These are phyloP conservation scores for Elsinoe necatrix DNA, from an alignment of 2,329 filamentous ascomycete species.

Conservation along the genomic window DNA sequence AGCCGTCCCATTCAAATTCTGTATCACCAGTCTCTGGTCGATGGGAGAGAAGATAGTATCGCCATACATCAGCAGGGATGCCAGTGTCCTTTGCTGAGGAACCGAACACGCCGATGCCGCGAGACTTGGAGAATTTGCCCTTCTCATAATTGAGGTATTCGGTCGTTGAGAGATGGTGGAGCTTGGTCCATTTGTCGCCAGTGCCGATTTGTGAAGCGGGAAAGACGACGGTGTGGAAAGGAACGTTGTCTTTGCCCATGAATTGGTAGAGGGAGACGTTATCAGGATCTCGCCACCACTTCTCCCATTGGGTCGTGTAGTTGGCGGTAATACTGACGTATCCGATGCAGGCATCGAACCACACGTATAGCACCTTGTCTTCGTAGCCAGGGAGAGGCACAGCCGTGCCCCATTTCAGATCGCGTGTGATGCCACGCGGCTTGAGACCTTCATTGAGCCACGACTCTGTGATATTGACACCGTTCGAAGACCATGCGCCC, in stretches of 20 bases:
- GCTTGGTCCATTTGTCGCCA: slow-evolving; percentile 76
- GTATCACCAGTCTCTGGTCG: slow-evolving; percentile 79
- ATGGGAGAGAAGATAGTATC: slow-evolving; percentile 80
- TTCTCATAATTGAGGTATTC: slow-evolving; percentile 85
- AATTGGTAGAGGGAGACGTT: slow-evolving; percentile 88
- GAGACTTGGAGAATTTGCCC: slow-evolving; percentile 88
- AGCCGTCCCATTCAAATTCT: slow-evolving; percentile 81
- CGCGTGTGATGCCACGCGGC: slow-evolving; percentile 80
- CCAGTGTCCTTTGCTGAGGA: slow-evolving; percentile 83
- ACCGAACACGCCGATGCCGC: slow-evolving; percentile 83
- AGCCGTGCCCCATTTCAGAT: slow-evolving; percentile 79
- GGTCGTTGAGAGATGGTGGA: slow-evolving; percentile 79
- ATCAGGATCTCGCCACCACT: slow-evolving; percentile 89
- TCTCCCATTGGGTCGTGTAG: slow-evolving; percentile 82
- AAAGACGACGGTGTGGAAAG: slow-evolving; percentile 87
- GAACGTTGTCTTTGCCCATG: slow-evolving; percentile 87
- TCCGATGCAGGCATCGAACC: slow-evolving; percentile 88
- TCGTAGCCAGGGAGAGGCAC: slow-evolving; percentile 55
- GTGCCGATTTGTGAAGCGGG: slow-evolving; percentile 81
- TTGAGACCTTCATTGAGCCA: slow-evolving; percentile 81
- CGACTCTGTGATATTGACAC: slow-evolving; percentile 64
- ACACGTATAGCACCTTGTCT: slow-evolving; percentile 81
- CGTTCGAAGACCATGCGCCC: slow-evolving; percentile 69
- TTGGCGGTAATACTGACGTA: slow-evolving; percentile 92
- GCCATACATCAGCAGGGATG: slow-evolving; percentile 78